Percentiles rank a stretch among this genome's conserved stretches.
These are phyloP conservation scores for Pseudogymnoascus sp. DNA, from an alignment of 2,329 filamentous ascomycete species.

Conservation along the genomic window DNA sequence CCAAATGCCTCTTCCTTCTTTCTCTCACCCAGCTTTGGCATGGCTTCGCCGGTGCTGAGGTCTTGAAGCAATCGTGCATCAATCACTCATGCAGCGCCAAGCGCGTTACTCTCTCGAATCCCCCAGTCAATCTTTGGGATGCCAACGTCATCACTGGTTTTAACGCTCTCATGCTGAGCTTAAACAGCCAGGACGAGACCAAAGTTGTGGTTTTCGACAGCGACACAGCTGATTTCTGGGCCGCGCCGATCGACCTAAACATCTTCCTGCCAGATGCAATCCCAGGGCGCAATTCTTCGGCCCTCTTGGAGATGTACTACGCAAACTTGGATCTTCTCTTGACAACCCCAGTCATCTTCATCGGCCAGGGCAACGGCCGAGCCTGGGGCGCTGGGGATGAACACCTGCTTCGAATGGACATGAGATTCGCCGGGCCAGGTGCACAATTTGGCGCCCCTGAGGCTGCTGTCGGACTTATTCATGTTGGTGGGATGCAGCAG, in stretches of 20 bases:
- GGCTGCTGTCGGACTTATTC: constrained; percentile 11
- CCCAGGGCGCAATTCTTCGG: neutral
- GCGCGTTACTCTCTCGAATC: neutral
- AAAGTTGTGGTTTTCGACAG: constrained; percentile 1
- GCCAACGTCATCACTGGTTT: neutral
- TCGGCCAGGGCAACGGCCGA: constrained; percentile 11
- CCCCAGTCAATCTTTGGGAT: neutral
- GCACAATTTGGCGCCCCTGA: constrained; percentile 14
- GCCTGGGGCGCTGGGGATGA: constrained; percentile 15
- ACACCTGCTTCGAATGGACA: constrained; percentile 14
- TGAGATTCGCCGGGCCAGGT: constrained; percentile 13
- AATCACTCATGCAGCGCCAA: constrained; percentile 1
- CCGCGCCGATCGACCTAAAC: neutral
- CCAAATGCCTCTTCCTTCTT: neutral
- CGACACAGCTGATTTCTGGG: neutral
- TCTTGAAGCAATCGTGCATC: neutral
- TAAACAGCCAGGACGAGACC: neutral
- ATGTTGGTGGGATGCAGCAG: constrained; percentile 12
- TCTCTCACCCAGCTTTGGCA: neutral
- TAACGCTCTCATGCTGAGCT: neutral
- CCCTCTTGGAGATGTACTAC: neutral
- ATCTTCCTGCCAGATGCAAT: neutral
- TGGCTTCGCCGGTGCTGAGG: neutral
- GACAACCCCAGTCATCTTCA: constrained; percentile 11
- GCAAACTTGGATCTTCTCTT: neutral